These are phyloP conservation scores for Porogramme epimiltina DNA, from an alignment of 1,284 basidiomycete genomes.

Conservation along the genomic window DNA sequence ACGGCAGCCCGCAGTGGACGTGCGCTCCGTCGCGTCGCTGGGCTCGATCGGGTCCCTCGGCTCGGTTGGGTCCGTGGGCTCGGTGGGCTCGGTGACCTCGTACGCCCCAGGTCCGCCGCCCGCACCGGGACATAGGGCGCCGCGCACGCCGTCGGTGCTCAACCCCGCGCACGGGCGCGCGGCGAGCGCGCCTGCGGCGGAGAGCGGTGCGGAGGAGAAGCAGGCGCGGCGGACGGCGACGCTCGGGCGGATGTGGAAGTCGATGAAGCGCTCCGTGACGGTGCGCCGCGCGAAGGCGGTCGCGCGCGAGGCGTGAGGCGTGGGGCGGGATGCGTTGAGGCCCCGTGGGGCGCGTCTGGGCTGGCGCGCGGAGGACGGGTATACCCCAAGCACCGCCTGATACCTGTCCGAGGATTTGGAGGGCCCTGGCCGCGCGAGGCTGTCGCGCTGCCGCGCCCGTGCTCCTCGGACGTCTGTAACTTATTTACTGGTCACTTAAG, in stretches of 20 bases:
- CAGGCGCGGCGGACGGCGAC: constrained; percentile 8
- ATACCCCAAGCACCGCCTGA: too few relatives aligned
- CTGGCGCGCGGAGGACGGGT: too few relatives aligned
- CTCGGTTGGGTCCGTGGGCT: neutral
- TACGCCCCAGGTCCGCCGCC: neutral
- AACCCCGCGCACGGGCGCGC: constrained; percentile 3
- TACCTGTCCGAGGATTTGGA: too few relatives aligned
- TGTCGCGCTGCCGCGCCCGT: too few relatives aligned
- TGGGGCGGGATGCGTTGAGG: neutral
- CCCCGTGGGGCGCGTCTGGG: too few relatives aligned
- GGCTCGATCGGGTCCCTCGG: constrained; percentile 1
- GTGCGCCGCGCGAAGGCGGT: constrained; percentile 5
- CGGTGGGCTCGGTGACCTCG: neutral
- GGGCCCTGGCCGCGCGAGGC: too few relatives aligned
- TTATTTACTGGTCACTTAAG: too few relatives aligned
- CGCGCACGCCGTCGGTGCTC: neutral
- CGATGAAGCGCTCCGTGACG: constrained; percentile 22
- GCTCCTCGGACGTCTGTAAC: too few relatives aligned
- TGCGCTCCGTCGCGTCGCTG: neutral
- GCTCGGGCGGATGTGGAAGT: constrained; percentile 20
- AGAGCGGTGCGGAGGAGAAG: neutral
- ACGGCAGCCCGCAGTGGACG: neutral
- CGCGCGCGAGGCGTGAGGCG: neutral
- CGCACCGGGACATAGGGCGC: neutral
- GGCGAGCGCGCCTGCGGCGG: constrained; percentile 5